Evolutionary conservation across 179 eudicot genomes (phyloP), one percentile per base, ranked within the genome.

Genomic region (Sideroxylon spinosum): DNA sequence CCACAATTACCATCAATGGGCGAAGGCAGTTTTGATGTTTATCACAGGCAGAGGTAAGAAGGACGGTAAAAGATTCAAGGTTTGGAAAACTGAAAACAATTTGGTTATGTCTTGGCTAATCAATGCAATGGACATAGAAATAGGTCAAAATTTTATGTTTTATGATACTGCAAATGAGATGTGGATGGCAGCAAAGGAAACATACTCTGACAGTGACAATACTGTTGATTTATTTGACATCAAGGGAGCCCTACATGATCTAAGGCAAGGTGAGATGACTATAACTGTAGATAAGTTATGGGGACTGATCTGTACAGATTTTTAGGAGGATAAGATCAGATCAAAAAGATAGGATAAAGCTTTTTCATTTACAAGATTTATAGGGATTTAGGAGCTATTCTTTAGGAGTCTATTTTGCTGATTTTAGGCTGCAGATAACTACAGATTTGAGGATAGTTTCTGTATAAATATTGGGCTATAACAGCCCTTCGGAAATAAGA

Each of bases 41-140:
- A 48, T 70, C 53, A 1, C 1, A 5, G 57, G 74, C 0, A 70
- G 48, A 20, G 56, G 53, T 12, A 46, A 19, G 12, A 46, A 16
- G 14, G 11, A 46, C 0, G 57, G n/a, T 48, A 57, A 5, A 4
- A 70, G 16, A 17, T 48, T 12, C 14, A 46, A 48, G n/a, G 1
- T 0, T 2, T 70, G 56, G 57, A 70, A 16, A 11, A 2, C 14
- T 0, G 57, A 70, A 26, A 70, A 70, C 16, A 46, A 9, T 9
- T 6, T 48, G 57, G 57, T 70, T 19, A 70, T 70, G 74, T 70
- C 74, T 0, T 70, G 74, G 56, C 57, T 70, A 0, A n/a, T 75
- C 9, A 75, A 75, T 50, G n/a, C 59, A 0, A 75, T 75, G 69
- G 9, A 1, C 0, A 44, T 9, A 4, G 78, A 76, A 17, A 48